Evolutionary conservation across 2,329 filamentous ascomycete genomes (phyloP), one percentile per base, ranked within the genome.

Genomic region (Cadophora gregata): DNA sequence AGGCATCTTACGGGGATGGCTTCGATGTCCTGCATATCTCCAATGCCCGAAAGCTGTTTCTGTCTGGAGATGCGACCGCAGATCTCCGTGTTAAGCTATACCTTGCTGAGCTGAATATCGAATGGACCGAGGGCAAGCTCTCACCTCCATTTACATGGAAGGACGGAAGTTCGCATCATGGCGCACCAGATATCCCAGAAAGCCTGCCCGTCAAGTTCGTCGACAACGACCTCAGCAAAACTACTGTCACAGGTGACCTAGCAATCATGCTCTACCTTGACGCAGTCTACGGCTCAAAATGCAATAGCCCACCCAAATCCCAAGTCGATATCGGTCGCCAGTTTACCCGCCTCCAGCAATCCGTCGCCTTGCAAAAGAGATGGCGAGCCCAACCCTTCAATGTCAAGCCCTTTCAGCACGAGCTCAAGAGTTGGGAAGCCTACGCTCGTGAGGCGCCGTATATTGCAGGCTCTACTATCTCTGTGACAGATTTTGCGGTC

Each of bases 1-100:
- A 89, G 4, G 80, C 80, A 0, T 79, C 85, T 27, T 99, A 99
- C 74, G 94, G 93, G 0, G 72, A 75, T 0, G 96, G 96, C 0
- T 97, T 93, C 70, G 92, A 99, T 75, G 93, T 97, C 6, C 79
- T 96, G 66, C 90, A 96, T 74, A 85, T 90, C 7, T 74, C 71
- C 0, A 77, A 74, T 47, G 64, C 59, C 12, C 69, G 70, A 53
- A 77, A 76, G 19, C 78, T 88, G 58, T 88, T 85, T 72, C 71
- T 80, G 3, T 83, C 83, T 1, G 73, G 76, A 0, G 85, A 88
- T 64, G 33, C 71, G 0, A 72, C 85, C 3, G 78, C 80, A 6
- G 86, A 88, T 63, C 75, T 80, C 75, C 79, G 84, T 1, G 78
- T 89, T 1, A 78, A 79, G 67, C 70, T 88, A 12, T 83, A 85